Percentiles rank a stretch among this genome's conserved stretches.
Conservation (phyloP, 306 rosid species). For the Glycine tomentella region DNA sequence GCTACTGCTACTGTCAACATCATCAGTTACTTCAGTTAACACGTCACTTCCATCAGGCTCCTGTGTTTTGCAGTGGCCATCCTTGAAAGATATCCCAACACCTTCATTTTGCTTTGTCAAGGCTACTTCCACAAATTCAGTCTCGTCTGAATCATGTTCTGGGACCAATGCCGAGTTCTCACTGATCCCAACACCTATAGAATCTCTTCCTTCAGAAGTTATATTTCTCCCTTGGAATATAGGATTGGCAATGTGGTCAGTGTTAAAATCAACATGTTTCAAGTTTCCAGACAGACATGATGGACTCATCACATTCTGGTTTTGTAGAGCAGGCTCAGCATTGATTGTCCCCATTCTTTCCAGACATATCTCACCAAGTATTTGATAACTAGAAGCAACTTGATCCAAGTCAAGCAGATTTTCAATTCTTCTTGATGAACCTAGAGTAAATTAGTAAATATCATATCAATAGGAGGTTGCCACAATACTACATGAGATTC, state of each 20-base stretch:
- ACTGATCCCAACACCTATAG: slow-evolving; percentile 42
- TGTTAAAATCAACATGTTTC: slow-evolving; percentile 49
- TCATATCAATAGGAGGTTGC: slow-evolving; percentile 8
- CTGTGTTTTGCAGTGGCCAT: slow-evolving; percentile 57
- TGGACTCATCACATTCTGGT: slow-evolving; percentile 42
- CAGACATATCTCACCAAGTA: slow-evolving; percentile 56
- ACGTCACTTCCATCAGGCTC: slow-evolving; percentile 52
- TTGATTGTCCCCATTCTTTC: slow-evolving; percentile 61
- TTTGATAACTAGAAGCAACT: slow-evolving; percentile 58
- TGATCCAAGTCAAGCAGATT: slow-evolving; percentile 80
- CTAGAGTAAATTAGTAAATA: slow-evolving; percentile 51
- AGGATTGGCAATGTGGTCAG: slow-evolving; percentile 37
- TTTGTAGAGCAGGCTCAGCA: slow-evolving; percentile 53
- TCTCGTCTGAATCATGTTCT: slow-evolving; percentile 44
- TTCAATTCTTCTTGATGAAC: slow-evolving; percentile 92
- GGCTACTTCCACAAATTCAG: slow-evolving; percentile 45
- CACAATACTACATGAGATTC: slow-evolving; percentile 1
- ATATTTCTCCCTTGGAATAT: slow-evolving; percentile 44
- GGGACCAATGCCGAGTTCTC: slow-evolving; percentile 43
- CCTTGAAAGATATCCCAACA: slow-evolving; percentile 52
- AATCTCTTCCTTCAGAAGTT: slow-evolving; percentile 37
- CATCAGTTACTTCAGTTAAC: slow-evolving; percentile 61
- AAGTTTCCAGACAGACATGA: slow-evolving; percentile 52
- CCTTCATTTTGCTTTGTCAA: slow-evolving; percentile 49
- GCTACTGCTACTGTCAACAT: slow-evolving; percentile 62